Conservation (phyloP, 495 filamentous ascomycete species). For the Clavariopsis aquatica region DNA sequence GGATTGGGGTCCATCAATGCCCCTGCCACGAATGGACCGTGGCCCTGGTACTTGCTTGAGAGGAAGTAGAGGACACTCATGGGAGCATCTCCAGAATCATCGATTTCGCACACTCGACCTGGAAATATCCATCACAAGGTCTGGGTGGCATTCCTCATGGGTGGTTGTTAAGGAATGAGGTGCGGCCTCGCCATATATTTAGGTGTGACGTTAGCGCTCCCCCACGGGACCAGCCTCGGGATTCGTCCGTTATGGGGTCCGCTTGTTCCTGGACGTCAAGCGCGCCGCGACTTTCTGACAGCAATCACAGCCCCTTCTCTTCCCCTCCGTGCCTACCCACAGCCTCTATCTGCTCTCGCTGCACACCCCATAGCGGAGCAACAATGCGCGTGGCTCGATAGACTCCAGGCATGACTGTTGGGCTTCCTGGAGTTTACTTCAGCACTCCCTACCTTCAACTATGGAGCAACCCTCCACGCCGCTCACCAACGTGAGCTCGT, state of each 20-base stretch:
- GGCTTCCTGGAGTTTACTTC: background rate
- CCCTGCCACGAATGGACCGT: too few species aligned
- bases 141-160: too few species aligned
- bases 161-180: background rate
- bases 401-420: background rate
- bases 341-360: background rate
- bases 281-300: background rate
- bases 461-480: constrained; percentile 23
- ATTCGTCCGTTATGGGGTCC: background rate
- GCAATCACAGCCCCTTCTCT: background rate
- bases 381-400: constrained; percentile 5
- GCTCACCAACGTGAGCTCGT: constrained; percentile 29
- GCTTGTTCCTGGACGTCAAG: background rate
- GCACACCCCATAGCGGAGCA: background rate
- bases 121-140: background rate
- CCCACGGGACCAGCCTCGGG: background rate
- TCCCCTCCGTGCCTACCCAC: background rate
- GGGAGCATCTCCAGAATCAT: too few species aligned
- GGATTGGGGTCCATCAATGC: background rate
- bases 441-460: background rate
- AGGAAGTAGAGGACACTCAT: too few species aligned
- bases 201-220: background rate
- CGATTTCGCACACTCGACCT: too few species aligned
- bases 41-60: too few species aligned
- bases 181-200: too few species aligned